phyloP scores from a whole-genome alignment of 371 early-diverging fungal species.

The Mortierella sp. region DNA sequence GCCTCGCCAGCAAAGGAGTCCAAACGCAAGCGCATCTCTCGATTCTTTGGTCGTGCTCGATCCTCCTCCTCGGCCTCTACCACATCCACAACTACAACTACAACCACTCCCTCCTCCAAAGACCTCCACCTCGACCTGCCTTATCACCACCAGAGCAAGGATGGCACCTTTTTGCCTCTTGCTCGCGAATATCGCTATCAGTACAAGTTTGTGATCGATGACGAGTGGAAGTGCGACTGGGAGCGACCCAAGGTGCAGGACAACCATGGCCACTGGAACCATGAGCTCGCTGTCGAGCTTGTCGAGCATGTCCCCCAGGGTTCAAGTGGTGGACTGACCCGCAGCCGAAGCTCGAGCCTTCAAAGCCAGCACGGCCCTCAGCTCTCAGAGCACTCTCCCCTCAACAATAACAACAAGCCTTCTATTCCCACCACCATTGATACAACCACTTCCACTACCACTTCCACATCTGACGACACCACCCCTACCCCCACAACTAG shows the following conservation, averaged over 20 bases:
- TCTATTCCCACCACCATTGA: not conserved
- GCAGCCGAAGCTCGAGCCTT: slow-evolving; percentile 49
- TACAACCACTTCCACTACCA: not conserved
- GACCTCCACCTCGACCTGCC: slow-evolving; percentile 29
- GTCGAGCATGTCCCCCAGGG: slow-evolving; percentile 33
- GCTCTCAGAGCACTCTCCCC: not conserved
- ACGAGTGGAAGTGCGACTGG: slow-evolving; percentile 41
- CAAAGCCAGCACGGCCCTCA: slow-evolving; percentile 22
- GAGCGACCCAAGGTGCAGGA: slow-evolving; percentile 30
- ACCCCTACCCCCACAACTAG: not conserved
- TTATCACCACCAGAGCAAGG: slow-evolving; percentile 39
- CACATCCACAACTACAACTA: not conserved
- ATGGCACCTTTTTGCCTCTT: slow-evolving; percentile 30
- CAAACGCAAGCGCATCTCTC: slow-evolving; percentile 24
- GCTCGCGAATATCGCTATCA: slow-evolving; percentile 37
- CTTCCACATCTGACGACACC: not conserved
- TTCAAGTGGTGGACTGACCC: slow-evolving; percentile 4
- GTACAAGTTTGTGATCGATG: slow-evolving; percentile 54
- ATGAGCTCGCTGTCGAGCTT: slow-evolving; percentile 46
- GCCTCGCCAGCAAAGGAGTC: slow-evolving; percentile 18
- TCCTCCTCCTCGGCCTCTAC: slow-evolving; percentile 34
- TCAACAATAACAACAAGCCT: slow-evolving; percentile 13
- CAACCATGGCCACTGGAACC: slow-evolving; percentile 39
- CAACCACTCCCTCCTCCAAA: not conserved
- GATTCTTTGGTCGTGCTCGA: slow-evolving; percentile 49